These are phyloP conservation scores for Scheffersomyces insectosa DNA, from an alignment of 1,139 yeast genomes.

Conservation along the genomic window DNA sequence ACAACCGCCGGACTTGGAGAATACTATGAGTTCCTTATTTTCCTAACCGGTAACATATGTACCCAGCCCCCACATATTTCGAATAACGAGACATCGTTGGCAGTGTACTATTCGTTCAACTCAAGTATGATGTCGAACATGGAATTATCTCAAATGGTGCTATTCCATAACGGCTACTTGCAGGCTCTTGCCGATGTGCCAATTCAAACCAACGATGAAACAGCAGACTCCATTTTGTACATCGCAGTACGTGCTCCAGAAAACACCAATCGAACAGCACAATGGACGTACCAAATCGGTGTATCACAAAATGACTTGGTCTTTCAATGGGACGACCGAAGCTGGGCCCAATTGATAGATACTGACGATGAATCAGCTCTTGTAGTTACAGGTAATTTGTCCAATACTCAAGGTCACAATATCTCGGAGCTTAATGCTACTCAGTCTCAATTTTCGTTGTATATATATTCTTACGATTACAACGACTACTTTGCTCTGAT, in stretches of 20 bases:
- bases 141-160: slow-evolving; percentile 31
- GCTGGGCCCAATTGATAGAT: slow-evolving; percentile 66
- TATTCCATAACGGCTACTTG: slow-evolving; percentile 51
- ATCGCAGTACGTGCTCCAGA: slow-evolving; percentile 52
- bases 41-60: slow-evolving; percentile 63
- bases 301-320: slow-evolving; percentile 65
- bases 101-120: slow-evolving; percentile 53
- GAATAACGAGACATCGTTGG: slow-evolving; percentile 37
- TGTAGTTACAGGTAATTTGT: slow-evolving; percentile 63
- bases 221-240: slow-evolving; percentile 33
- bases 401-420: slow-evolving; percentile 21
- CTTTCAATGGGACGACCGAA: slow-evolving; percentile 67
- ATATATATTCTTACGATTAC: slow-evolving; percentile 46
- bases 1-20: slow-evolving; percentile 48
- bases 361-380: slow-evolving; percentile 73
- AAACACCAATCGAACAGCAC: slow-evolving; percentile 34
- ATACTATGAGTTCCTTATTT: slow-evolving; percentile 54
- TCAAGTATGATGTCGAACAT: slow-evolving; percentile 36
- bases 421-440: slow-evolving; percentile 26
- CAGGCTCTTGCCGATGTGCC: slow-evolving; percentile 53
- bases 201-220: slow-evolving; percentile 14
- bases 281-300: slow-evolving; percentile 68
- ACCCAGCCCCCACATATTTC: slow-evolving; percentile 39
- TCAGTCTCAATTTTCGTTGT: slow-evolving; percentile 42
- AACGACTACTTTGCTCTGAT: slow-evolving; percentile 41